Conservation (phyloP, 2,329 filamentous ascomycete genomes). For the Pseudogymnoascus sp. region DNA sequence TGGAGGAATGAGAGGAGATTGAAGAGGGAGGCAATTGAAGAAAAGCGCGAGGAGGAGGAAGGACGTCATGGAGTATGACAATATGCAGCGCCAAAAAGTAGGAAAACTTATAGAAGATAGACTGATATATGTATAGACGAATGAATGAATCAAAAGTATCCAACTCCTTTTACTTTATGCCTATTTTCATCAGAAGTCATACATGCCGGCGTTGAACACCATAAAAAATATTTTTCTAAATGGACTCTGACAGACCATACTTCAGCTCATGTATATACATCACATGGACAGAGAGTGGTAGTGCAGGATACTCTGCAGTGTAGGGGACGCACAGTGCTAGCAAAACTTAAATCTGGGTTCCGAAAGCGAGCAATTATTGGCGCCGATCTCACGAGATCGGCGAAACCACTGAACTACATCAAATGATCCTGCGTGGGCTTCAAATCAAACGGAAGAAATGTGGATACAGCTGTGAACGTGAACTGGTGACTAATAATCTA, state of each 20-base stretch:
- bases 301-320: neutral
- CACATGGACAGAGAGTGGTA: neutral
- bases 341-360: neutral
- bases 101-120: neutral
- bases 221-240: neutral
- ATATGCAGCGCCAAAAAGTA: neutral
- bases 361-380: neutral
- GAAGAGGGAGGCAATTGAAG: slow-evolving; percentile 23
- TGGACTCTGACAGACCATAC: neutral
- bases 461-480: neutral
- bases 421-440: neutral
- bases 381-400: neutral
- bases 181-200: neutral
- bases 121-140: neutral
- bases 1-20: slow-evolving; percentile 35
- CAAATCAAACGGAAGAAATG: neutral
- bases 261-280: slow-evolving; percentile 3
- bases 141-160: neutral
- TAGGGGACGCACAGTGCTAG: neutral
- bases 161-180: neutral
- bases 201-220: neutral
- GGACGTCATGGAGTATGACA: neutral
- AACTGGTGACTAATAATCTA: neutral
- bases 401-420: neutral
- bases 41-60: slow-evolving; percentile 9